Evolutionary conservation across 192 early-diverging fungal species (phyloP), one percentile per base, ranked within the genome.

Genomic region (Chytriomyces confervae): DNA sequence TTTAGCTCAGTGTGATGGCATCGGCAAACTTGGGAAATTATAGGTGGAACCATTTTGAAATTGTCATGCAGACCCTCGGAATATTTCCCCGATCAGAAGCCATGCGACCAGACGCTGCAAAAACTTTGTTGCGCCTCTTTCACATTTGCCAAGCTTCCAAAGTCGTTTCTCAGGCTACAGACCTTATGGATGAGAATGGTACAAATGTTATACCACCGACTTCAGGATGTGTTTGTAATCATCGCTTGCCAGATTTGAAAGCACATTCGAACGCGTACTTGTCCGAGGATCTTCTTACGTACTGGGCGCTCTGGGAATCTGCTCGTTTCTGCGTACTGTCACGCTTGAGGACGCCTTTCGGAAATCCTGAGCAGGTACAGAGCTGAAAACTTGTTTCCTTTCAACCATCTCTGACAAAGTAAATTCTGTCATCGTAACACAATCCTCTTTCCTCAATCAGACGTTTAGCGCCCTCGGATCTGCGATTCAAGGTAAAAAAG

Each of bases 291-390:
- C 64, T 89, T 23, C 78, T 93, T 36, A 81, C 76, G 36, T 92
- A 86, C 65, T 95, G 94, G 94, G 86, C 83, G 0, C 71, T 93
- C 23, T 94, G 93, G 93, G 93, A 95, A 82, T 78, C 81, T 5
- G 84, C 92, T 16, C 85, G 93, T 66, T 94, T 89, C 69, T 93
- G 91, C 66, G 85, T 94, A 24, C 61, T 93, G n/a, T 87, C 91
- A 8, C 80, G 92, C 68, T 75, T 95, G 67, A 81, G 91, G 9
- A 94, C 93, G 11, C 90, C 92, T 1, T 90, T 93, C 75, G 94
- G 94, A 50, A 84, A 88, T 7, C 91, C 94, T 6, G 83, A 89
- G 51, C 91, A 91, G 79, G 86, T 82, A 76, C 44, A 50, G 43
- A 47, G 13, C 49, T 18, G 18, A n/a, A n/a, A 1, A 4, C 23